Percentiles rank a stretch among this genome's conserved stretches.
Evolutionary conservation across 305 asterid genomes (phyloP).

Genomic region (Fraxinus angustifolia): DNA sequence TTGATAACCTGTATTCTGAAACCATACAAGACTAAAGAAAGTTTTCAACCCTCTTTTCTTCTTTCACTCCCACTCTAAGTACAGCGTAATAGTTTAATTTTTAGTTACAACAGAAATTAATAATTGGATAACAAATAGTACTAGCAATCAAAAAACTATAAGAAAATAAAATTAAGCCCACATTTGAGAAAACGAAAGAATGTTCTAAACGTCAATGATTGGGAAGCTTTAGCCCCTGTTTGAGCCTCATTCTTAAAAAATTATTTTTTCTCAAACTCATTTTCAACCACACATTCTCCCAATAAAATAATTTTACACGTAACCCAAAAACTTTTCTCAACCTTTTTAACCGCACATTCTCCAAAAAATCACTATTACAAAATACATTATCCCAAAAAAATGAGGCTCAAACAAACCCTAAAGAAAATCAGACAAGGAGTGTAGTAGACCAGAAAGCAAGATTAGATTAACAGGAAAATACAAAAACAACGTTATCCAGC

Average conservation of each 20-base stretch:
- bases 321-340: neutral
- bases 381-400: neutral
- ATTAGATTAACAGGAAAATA: neutral
- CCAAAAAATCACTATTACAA: neutral
- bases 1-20: neutral
- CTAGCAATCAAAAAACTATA: neutral
- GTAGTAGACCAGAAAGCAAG: neutral
- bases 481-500: neutral
- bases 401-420: neutral
- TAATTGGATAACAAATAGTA: neutral
- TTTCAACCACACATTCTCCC: neutral
- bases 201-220: too few species aligned
- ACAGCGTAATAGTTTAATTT: conserved; percentile 11
- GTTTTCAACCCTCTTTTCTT: neutral
- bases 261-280: neutral
- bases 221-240: too few species aligned
- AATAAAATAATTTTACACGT: neutral
- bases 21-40: neutral
- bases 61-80: neutral
- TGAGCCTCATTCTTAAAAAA: neutral
- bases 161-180: neutral
- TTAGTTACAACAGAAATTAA: neutral
- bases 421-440: neutral
- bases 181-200: too few species aligned
- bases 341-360: neutral